Evolutionary conservation across 805 yeast species (phyloP).

Genomic region (Kodamaea leandrae): DNA sequence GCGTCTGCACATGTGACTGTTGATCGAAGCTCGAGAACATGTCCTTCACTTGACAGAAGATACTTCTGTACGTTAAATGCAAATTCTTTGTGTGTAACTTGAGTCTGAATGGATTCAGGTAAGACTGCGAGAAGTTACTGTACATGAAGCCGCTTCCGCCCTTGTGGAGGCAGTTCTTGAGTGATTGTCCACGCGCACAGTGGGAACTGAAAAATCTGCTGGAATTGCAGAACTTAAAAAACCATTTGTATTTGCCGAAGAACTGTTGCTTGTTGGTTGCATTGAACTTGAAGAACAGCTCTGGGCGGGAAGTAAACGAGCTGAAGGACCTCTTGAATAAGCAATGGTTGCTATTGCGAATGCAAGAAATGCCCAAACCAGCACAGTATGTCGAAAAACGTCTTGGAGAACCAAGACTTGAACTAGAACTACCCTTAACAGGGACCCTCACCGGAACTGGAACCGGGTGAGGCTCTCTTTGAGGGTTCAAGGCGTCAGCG

Average conservation of each 20-base stretch:
- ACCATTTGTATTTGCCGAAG: conserved; percentile 11
- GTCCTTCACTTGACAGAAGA: conserved; percentile 14
- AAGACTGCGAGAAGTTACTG: conserved; percentile 23
- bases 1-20: background rate
- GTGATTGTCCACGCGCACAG: conserved; percentile 1
- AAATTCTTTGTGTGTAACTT: conserved; percentile 21
- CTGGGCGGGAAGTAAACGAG: conserved; percentile 3
- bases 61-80: conserved; percentile 19
- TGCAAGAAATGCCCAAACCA: conserved; percentile 5
- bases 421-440: conserved; percentile 5
- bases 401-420: conserved; percentile 2
- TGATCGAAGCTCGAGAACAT: conserved; percentile 4
- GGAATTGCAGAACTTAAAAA: conserved; percentile 14
- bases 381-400: conserved; percentile 9
- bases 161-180: conserved; percentile 7
- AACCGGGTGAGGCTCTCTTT: conserved; percentile 26
- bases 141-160: conserved; percentile 18
- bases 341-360: background rate
- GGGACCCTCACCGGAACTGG: conserved; percentile 42
- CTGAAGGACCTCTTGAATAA: conserved; percentile 3
- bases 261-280: conserved; percentile 9
- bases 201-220: conserved; percentile 10
- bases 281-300: conserved; percentile 11
- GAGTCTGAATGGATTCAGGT: conserved; percentile 19
- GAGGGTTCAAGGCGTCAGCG: conserved; percentile 26